Conservation (phyloP, 352 stramenopile species). For the Phytophthora syringae region DNA sequence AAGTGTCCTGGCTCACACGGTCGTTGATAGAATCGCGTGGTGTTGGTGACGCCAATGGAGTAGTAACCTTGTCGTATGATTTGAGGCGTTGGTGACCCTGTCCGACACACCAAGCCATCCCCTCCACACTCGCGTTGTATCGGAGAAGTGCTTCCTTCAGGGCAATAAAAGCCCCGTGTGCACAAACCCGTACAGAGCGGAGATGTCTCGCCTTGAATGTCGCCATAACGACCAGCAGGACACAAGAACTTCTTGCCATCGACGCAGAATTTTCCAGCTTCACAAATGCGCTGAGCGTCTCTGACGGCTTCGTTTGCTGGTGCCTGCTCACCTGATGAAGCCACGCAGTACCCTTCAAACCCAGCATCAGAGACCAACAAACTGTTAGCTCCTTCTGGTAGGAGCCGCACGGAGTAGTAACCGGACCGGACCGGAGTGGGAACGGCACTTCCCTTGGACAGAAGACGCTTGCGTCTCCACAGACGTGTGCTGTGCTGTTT, state of each 20-base stretch:
- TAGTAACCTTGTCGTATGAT: slow-evolving; percentile 68
- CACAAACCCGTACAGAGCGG: slow-evolving; percentile 66
- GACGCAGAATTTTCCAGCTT: slow-evolving; percentile 72
- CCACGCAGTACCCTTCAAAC: slow-evolving; percentile 15
- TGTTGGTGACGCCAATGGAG: slow-evolving; percentile 59
- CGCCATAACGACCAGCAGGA: slow-evolving; percentile 65
- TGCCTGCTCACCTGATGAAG: slow-evolving; percentile 18
- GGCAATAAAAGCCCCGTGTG: slow-evolving; percentile 72
- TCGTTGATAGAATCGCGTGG: slow-evolving; percentile 64
- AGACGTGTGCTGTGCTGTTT: slow-evolving; percentile 43
- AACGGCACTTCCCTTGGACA: slow-evolving; percentile 69
- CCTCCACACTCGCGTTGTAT: slow-evolving; percentile 54
- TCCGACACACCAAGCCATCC: slow-evolving; percentile 56
- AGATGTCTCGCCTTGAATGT: slow-evolving; percentile 52
- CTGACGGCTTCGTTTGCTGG: slow-evolving; percentile 38
- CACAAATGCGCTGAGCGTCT: slow-evolving; percentile 64
- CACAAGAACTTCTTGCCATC: slow-evolving; percentile 58
- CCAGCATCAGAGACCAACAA: slow-evolving; percentile 15
- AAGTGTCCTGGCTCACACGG: slow-evolving; percentile 80
- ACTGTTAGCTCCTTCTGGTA: neutral
- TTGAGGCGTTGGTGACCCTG: slow-evolving; percentile 44
- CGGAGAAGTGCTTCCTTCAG: slow-evolving; percentile 47
- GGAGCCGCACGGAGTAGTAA: slow-evolving; percentile 63
- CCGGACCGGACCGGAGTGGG: slow-evolving; percentile 60
- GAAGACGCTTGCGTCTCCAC: slow-evolving; percentile 48